Base-by-base conservation (phyloP, 2,329 filamentous ascomycete species). In the Colletotrichum sp. region DNA sequence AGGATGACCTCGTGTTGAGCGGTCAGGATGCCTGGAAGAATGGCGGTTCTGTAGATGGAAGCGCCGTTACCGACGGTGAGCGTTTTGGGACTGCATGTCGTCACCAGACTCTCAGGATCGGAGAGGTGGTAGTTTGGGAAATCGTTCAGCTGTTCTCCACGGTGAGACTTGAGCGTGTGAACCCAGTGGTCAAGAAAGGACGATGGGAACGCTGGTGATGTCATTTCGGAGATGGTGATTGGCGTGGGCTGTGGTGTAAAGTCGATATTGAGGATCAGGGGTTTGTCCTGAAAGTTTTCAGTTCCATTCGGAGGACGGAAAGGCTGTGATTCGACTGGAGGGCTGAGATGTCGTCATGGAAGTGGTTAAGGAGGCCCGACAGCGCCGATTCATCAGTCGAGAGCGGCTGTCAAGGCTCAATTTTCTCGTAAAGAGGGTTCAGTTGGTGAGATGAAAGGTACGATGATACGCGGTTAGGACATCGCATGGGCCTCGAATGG, bases 1-100 rank as follows among this genome's bases (percentile, higher is more conserved):
- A 97, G 88, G 75, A 96, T 91, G 32, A 96, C 86, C 80, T 95
- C 94, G 64, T 88, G 85, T 44, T 89, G 86, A 4, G 94, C 92
- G 1, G 85, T 81, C 6, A 90, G 84, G 5, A 96, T 89, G 10
- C 92, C 90, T 3, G 93, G 91, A 1, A 93, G 84, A 8, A 95
- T 86, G 5, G 87, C 85, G 52, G 87, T 85, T 0, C 87, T 87
- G 79, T 89, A 92, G 34, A 93, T 88, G 6, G 88, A 89, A 21
- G 88, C 85, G 8, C 92, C 92, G 1, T 90, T 93, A 72, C 92
- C 92, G 18, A 92, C 82, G 30, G 86, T 86, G 77, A 93, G 89
- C 7, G 85, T 85, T 21, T 82, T 84, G 0, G 88, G 88, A 2
- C 78, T 80, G 72, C 90, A 90, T 21, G 84, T 86, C 7, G 88